phyloP scores from a whole-genome alignment of 345 rosid species.

The Hibiscus tridactylites region DNA sequence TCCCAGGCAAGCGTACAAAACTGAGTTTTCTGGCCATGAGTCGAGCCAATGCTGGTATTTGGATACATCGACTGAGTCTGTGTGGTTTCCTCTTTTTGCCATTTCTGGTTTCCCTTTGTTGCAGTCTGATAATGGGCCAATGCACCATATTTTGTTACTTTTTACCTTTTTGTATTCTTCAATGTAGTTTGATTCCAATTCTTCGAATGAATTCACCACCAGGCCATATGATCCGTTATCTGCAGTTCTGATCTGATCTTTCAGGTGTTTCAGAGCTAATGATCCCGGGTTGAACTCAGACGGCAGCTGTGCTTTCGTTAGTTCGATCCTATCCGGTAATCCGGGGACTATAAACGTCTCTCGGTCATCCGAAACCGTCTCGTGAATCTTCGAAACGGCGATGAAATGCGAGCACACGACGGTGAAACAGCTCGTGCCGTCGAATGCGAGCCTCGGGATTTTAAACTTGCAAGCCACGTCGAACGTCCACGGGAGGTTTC shows the following conservation, averaged over 20 bases:
- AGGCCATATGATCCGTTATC: conserved; percentile 26
- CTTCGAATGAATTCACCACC: conserved; percentile 24
- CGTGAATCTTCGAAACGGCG: conserved; percentile 11
- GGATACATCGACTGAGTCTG: conserved; percentile 11
- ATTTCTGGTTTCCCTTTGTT: conserved; percentile 16
- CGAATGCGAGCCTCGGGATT: conserved; percentile 23
- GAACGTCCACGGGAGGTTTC: conserved; percentile 16
- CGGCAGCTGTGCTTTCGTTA: conserved; percentile 26
- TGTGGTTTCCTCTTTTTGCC: conserved; percentile 19
- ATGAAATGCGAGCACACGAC: conserved; percentile 17
- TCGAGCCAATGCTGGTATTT: neutral
- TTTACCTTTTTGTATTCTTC: conserved; percentile 7
- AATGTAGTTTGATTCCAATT: conserved; percentile 17
- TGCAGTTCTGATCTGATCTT: conserved; percentile 7
- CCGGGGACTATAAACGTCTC: conserved; percentile 27
- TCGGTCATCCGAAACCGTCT: neutral
- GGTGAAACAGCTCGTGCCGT: conserved; percentile 27
- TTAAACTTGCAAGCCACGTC: conserved; percentile 12
- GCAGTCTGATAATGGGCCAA: conserved; percentile 29
- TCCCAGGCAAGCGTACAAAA: neutral
- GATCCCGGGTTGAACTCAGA: neutral
- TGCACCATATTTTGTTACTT: conserved; percentile 26
- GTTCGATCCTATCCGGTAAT: conserved; percentile 20
- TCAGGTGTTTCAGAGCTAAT: neutral
- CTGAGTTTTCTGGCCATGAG: neutral